Conservation (phyloP, 305 asterid species). For the Petunia hybrid region DNA sequence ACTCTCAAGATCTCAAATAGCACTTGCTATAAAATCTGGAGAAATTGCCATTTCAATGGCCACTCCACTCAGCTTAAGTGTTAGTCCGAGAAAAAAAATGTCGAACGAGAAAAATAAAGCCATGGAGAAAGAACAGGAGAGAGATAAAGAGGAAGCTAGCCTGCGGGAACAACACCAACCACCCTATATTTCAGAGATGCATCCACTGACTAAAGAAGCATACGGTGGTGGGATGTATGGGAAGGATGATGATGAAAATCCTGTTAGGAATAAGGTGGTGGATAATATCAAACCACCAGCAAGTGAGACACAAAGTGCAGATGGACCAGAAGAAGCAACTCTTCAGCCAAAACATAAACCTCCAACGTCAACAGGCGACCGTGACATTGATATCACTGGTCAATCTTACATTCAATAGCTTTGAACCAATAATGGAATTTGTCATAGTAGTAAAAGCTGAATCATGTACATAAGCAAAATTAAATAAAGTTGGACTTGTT, state of each 20-base stretch:
- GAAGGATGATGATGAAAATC: constrained; percentile 45
- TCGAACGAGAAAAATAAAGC: background rate
- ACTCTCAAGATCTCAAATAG: background rate
- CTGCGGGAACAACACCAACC: constrained; percentile 49
- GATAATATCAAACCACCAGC: constrained; percentile 49
- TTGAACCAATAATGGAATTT: background rate
- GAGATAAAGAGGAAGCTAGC: constrained; percentile 19
- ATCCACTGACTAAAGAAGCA: constrained; percentile 63
- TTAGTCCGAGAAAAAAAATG: background rate
- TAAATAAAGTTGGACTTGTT: no score
- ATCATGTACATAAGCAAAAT: no score
- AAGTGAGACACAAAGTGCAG: constrained; percentile 81
- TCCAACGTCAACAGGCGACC: constrained; percentile 80
- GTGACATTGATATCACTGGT: constrained; percentile 72
- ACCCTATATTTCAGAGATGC: constrained; percentile 59
- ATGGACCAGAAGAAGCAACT: constrained; percentile 63
- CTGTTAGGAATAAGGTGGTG: constrained; percentile 29
- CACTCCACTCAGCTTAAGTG: background rate
- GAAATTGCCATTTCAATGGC: background rate
- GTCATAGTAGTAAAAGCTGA: no score
- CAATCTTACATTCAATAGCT: constrained; percentile 72
- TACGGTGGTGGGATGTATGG: constrained; percentile 88
- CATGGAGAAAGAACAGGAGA: constrained; percentile 44
- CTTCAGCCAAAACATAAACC: constrained; percentile 54
- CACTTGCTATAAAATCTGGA: background rate